Conservation (phyloP, 129 eudicot species). For the Helianthus annuus region HanXRQr2.0-SUNRISE NC_035436.2:58411759-58412258, state of each 20-base stretch:
- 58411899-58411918: constrained; percentile 46
- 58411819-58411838: constrained; percentile 81
- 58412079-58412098: not conserved
- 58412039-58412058: not conserved
- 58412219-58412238: constrained; percentile 92
- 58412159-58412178: constrained; percentile 85
- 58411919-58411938: not conserved
- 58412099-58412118: not conserved
- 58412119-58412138: constrained; percentile 3
- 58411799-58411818: constrained; percentile 77
- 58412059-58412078: not conserved
- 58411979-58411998: not conserved
- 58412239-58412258: constrained; percentile 89
- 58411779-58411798: constrained; percentile 99
- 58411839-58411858: constrained; percentile 94
- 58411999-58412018: not conserved
- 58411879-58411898: constrained; percentile 72
- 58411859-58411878: constrained; percentile 91
- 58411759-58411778: constrained; percentile 85
- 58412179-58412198: constrained; percentile 95
- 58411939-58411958: not conserved
- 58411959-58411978: not conserved
- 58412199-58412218: constrained; percentile 95
- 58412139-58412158: constrained; percentile 70
- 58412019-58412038: not conserved